Conservation (phyloP, 192 early-diverging fungal species). For the Gaertneriomyces semiglobifer region DNA sequence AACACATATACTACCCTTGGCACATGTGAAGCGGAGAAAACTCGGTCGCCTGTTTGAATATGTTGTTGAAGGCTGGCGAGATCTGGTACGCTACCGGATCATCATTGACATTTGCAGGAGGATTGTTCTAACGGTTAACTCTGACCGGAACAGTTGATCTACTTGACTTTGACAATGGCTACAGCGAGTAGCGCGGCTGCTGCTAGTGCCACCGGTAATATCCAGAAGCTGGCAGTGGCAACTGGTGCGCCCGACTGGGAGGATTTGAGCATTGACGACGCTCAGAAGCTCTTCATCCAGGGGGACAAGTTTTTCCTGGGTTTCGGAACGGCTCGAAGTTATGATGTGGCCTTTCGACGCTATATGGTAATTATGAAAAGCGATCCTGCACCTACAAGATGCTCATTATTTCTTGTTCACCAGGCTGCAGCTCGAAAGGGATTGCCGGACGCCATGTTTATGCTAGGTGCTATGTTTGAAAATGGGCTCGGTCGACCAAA, state of each 20-base stretch:
- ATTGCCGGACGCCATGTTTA: slow-evolving; percentile 40
- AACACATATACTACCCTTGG: slow-evolving; percentile 16
- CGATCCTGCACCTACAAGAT: neutral
- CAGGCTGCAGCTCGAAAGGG: slow-evolving; percentile 41
- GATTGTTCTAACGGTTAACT: neutral
- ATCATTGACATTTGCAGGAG: neutral
- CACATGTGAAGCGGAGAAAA: slow-evolving; percentile 1
- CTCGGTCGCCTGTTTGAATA: slow-evolving; percentile 9
- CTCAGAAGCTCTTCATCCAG: slow-evolving; percentile 41
- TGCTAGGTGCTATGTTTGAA: slow-evolving; percentile 55
- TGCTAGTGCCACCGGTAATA: slow-evolving; percentile 25
- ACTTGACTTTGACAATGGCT: slow-evolving; percentile 40
- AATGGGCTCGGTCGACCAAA: slow-evolving; percentile 47
- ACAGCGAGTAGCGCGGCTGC: slow-evolving; percentile 26
- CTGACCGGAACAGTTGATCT: slow-evolving; percentile 31
- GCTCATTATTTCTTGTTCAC: neutral
- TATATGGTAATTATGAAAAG: slow-evolving; percentile 29
- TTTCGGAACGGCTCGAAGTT: slow-evolving; percentile 40
- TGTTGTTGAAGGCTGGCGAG: slow-evolving; percentile 18
- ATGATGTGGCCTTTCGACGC: slow-evolving; percentile 50
- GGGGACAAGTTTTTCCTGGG: slow-evolving; percentile 54
- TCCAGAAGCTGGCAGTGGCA: slow-evolving; percentile 52
- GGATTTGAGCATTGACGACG: slow-evolving; percentile 49
- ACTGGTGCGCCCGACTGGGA: slow-evolving; percentile 52
- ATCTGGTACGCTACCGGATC: slow-evolving; percentile 13